Evolutionary conservation across 352 stramenopile genomes (phyloP).

Genomic region (Globisporangium paddicum): DNA sequence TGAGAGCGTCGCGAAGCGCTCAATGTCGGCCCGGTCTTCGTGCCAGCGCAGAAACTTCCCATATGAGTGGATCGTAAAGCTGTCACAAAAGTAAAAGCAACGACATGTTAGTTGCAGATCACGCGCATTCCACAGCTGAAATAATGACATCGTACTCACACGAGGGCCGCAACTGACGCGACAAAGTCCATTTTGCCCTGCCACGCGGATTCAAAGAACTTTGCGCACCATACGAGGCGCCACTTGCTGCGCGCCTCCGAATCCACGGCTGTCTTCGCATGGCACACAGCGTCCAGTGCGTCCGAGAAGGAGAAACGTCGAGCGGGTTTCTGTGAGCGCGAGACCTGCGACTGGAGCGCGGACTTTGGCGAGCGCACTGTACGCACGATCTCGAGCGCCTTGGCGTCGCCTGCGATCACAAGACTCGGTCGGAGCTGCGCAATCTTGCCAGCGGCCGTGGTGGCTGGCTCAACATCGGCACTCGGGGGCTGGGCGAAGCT

Average conservation of each 20-base stretch:
- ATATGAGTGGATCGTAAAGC: slow-evolving; percentile 24
- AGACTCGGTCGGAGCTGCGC: slow-evolving; percentile 20
- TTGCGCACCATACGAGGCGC: slow-evolving; percentile 3
- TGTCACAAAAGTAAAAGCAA: too few species aligned
- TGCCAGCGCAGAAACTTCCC: slow-evolving; percentile 27
- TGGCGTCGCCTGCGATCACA: slow-evolving; percentile 23
- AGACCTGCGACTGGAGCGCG: background rate
- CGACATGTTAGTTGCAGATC: too few species aligned
- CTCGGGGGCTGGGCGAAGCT: slow-evolving; percentile 24
- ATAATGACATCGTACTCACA: slow-evolving; percentile 1
- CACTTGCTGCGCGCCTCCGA: slow-evolving; percentile 2
- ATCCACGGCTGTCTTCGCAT: background rate
- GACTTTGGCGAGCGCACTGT: slow-evolving; percentile 32
- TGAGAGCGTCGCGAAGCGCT: slow-evolving; percentile 18
- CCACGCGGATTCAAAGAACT: background rate
- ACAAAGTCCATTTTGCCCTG: slow-evolving; percentile 2
- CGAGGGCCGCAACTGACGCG: background rate
- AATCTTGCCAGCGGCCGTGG: background rate
- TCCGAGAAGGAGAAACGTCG: slow-evolving; percentile 8
- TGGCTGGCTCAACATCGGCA: background rate
- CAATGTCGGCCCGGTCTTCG: slow-evolving; percentile 23
- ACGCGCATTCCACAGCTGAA: too few species aligned
- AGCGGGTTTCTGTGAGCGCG: background rate
- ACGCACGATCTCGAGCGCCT: slow-evolving; percentile 24
- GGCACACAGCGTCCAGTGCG: background rate